These are phyloP conservation scores for Leccinum longicurvipes DNA, from an alignment of 768 basidiomycete genomes.

Conservation along the genomic window DNA sequence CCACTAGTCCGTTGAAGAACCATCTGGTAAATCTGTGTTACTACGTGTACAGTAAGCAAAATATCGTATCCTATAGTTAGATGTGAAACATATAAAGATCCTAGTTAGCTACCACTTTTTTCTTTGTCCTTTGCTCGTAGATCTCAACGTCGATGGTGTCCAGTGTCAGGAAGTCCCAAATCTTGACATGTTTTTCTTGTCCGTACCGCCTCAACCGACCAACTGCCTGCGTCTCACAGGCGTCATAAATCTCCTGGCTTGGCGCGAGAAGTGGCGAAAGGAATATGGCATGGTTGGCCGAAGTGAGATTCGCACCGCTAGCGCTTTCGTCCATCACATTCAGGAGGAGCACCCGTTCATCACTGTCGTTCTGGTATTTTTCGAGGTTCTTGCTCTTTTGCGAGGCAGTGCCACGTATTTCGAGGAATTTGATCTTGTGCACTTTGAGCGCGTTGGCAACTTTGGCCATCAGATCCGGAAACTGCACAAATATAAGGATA, in stretches of 20 bases:
- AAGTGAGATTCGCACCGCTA: slow-evolving; percentile 90
- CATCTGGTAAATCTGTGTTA: too few relatives aligned
- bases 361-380: slow-evolving; percentile 78
- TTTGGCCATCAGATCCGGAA: slow-evolving; percentile 89
- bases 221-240: slow-evolving; percentile 79
- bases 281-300: slow-evolving; percentile 94
- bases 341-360: slow-evolving; percentile 77
- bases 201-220: slow-evolving; percentile 83
- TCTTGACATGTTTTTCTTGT: slow-evolving; percentile 73
- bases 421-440: slow-evolving; percentile 70
- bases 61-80: slow-evolving; percentile 3
- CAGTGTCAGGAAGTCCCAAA: slow-evolving; percentile 80
- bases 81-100: slow-evolving; percentile 6
- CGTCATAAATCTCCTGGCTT: slow-evolving; percentile 80
- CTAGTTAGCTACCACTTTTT: slow-evolving; percentile 23
- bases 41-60: slow-evolving; percentile 12
- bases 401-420: slow-evolving; percentile 76
- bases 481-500: slow-evolving; percentile 93
- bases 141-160: slow-evolving; percentile 90
- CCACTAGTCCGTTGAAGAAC: neutral
- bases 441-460: slow-evolving; percentile 77
- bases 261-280: slow-evolving; percentile 85
- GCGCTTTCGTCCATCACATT: slow-evolving; percentile 95
- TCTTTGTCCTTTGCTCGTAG: slow-evolving; percentile 48
- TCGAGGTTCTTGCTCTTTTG: slow-evolving; percentile 80